Evolutionary conservation across 1,284 basidiomycete species (phyloP).

Genomic region (Cerioporus squamosus): DNA sequence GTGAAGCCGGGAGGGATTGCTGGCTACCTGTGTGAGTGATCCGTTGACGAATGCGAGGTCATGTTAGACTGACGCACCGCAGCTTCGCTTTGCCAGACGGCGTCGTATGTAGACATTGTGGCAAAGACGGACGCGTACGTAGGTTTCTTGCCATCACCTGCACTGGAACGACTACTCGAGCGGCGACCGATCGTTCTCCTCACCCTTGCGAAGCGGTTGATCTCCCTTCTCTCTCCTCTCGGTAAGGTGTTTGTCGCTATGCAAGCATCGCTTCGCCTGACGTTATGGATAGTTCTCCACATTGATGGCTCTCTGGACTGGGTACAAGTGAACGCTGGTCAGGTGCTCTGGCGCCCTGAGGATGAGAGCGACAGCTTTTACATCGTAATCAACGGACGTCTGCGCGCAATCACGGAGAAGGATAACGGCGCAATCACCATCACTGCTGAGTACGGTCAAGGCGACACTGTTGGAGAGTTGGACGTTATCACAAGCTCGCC

Average conservation of each 20-base stretch:
- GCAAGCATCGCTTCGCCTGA: not conserved
- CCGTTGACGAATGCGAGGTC: no score
- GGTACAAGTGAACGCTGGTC: slow-evolving; percentile 96
- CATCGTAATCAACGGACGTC: slow-evolving; percentile 96
- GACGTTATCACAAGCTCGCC: slow-evolving; percentile 96
- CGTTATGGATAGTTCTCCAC: slow-evolving; percentile 75
- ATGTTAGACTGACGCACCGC: not conserved
- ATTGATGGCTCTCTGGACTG: slow-evolving; percentile 98
- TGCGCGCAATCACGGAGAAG: slow-evolving; percentile 81
- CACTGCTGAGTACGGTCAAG: slow-evolving; percentile 94
- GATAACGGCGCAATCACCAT: slow-evolving; percentile 80
- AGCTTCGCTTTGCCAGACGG: slow-evolving; percentile 90
- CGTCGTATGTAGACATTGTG: slow-evolving; percentile 95
- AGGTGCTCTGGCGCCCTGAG: slow-evolving; percentile 90
- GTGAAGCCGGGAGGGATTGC: slow-evolving; percentile 98
- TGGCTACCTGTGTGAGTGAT: slow-evolving; percentile 82
- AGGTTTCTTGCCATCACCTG: slow-evolving; percentile 89
- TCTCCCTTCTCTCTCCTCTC: slow-evolving; percentile 92
- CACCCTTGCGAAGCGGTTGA: slow-evolving; percentile 94
- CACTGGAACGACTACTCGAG: slow-evolving; percentile 90
- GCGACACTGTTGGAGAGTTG: slow-evolving; percentile 86
- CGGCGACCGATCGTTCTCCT: slow-evolving; percentile 93
- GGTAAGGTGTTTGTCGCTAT: slow-evolving; percentile 46
- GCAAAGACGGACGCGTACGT: slow-evolving; percentile 98
- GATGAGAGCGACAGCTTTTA: slow-evolving; percentile 95